Evolutionary conservation across 1,284 basidiomycete genomes (phyloP).

Genomic region (Cryptococcus deneoformans): DNA sequence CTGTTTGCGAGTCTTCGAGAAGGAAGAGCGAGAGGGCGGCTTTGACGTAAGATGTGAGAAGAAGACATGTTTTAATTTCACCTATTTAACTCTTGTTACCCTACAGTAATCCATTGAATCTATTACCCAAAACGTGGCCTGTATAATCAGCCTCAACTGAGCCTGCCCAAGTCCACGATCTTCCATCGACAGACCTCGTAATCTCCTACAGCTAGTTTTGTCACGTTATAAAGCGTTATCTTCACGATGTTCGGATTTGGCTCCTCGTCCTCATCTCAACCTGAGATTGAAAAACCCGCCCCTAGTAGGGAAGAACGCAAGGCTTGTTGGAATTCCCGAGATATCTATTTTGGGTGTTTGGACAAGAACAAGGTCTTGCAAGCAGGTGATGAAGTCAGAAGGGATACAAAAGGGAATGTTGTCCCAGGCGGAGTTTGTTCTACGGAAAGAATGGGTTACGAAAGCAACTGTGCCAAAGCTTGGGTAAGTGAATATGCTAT

Average conservation of each 20-base stretch:
- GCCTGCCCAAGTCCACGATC: no score
- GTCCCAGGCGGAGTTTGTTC: constrained; percentile 29
- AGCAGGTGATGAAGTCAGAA: constrained; percentile 21
- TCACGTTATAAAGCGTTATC: neutral
- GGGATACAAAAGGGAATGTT: constrained; percentile 30
- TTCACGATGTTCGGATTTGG: constrained; percentile 18
- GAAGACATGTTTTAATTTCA: no score
- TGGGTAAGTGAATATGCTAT: constrained; percentile 46
- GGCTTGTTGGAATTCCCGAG: constrained; percentile 49
- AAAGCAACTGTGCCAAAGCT: constrained; percentile 46
- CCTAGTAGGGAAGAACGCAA: constrained; percentile 47
- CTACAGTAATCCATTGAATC: no score
- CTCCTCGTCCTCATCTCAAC: constrained; percentile 7
- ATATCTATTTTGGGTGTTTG: constrained; percentile 50
- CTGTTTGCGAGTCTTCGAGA: no score
- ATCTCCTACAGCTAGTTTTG: no score
- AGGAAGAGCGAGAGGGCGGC: no score
- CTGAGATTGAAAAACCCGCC: constrained; percentile 17
- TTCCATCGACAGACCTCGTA: no score
- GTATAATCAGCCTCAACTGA: no score
- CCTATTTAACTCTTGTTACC: no score
- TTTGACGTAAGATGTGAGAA: no score
- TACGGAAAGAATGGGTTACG: constrained; percentile 39
- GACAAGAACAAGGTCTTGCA: constrained; percentile 39
- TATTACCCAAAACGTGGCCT: no score